Evolutionary conservation across 768 basidiomycete genomes (phyloP).

Genomic region (Exsudoporus frostii): DNA sequence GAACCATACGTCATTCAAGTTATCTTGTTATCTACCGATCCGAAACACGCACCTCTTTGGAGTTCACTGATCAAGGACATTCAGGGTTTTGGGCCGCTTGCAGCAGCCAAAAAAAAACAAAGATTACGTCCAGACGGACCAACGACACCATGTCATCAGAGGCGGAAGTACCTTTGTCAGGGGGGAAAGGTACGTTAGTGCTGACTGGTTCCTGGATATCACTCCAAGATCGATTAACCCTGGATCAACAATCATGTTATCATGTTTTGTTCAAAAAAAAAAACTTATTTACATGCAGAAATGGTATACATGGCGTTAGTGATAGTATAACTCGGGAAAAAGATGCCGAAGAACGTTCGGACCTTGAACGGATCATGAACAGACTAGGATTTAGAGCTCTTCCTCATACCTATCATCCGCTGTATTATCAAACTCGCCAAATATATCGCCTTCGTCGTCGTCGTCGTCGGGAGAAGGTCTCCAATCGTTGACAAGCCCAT

Average conservation of each 20-base stretch:
- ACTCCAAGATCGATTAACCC: neutral
- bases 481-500: constrained; percentile 47
- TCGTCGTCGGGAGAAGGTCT: constrained; percentile 36
- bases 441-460: constrained; percentile 5
- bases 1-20: neutral
- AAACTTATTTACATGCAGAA: constrained; percentile 2
- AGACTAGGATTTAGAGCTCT: constrained; percentile 21
- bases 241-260: neutral
- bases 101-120: neutral
- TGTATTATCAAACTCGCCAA: constrained; percentile 14
- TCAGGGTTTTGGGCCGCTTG: neutral
- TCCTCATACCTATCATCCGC: constrained; percentile 29
- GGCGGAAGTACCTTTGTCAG: neutral
- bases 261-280: neutral
- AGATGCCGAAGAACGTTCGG: neutral
- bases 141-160: constrained; percentile 24
- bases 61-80: neutral
- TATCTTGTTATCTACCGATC: constrained; percentile 13
- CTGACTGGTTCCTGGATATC: constrained; percentile 2
- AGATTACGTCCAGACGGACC: constrained; percentile 13
- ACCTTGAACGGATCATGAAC: neutral
- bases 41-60: neutral
- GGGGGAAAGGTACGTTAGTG: neutral
- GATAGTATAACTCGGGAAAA: neutral
- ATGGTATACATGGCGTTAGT: constrained; percentile 2